These are phyloP conservation scores for Globisporangium orthogonon DNA, from an alignment of 352 stramenopile genomes.

Conservation along the genomic window DNA sequence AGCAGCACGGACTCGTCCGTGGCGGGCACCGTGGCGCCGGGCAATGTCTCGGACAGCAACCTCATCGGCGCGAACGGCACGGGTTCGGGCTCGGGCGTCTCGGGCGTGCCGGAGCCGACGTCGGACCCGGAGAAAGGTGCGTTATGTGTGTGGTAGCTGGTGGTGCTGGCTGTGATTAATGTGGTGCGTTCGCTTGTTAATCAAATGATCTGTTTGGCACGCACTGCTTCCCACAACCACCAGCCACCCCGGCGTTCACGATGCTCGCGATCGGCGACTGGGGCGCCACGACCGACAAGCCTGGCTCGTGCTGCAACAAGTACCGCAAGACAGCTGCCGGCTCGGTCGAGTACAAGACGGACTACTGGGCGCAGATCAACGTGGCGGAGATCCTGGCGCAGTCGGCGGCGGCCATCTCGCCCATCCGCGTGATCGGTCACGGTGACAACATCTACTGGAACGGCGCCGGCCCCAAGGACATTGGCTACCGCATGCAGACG, in stretches of 20 bases:
- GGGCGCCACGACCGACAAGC: conserved; percentile 82
- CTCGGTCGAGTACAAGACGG: conserved; percentile 82
- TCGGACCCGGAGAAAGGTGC: conserved; percentile 47
- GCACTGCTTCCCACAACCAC: neutral
- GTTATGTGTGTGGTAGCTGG: neutral
- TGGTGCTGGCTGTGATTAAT: conserved; percentile 4
- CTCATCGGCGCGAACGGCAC: conserved; percentile 27
- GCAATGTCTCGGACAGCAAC: conserved; percentile 43
- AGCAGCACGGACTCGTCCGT: conserved; percentile 5
- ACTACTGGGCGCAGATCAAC: conserved; percentile 85
- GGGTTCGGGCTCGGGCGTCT: conserved; percentile 16
- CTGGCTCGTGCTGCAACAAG: conserved; percentile 86
- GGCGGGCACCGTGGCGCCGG: conserved; percentile 13
- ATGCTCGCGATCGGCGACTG: conserved; percentile 87
- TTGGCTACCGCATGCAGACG: conserved; percentile 75
- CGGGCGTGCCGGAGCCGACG: conserved; percentile 29
- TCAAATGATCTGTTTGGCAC: conserved; percentile 1
- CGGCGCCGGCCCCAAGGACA: conserved; percentile 66
- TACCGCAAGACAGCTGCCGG: conserved; percentile 77
- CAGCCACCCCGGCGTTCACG: conserved; percentile 43
- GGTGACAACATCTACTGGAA: conserved; percentile 90
- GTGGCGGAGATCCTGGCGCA: conserved; percentile 72
- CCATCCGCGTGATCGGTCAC: conserved; percentile 65
- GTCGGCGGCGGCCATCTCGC: conserved; percentile 63
- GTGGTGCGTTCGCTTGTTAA: conserved; percentile 1